These are phyloP conservation scores for Populus hybrid DNA, from an alignment of 441 rosid genomes.

Conservation along the genomic window DNA sequence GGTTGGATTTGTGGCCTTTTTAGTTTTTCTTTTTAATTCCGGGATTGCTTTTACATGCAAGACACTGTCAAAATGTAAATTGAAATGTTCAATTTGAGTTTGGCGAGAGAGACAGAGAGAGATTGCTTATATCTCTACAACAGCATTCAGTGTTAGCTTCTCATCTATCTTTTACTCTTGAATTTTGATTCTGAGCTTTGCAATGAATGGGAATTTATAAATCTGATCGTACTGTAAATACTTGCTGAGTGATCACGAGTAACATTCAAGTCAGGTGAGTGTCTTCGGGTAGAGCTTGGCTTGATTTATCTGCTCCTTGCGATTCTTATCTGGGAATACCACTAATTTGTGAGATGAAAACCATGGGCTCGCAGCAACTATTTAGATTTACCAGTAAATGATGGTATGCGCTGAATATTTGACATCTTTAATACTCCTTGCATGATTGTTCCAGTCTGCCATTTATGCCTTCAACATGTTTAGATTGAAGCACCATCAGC, in stretches of 20 bases:
- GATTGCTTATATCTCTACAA: background rate
- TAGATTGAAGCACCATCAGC: background rate
- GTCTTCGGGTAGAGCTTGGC: background rate
- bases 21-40: slow-evolving; percentile 5
- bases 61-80: slow-evolving; percentile 13
- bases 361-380: background rate
- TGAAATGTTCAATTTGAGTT: slow-evolving; percentile 14
- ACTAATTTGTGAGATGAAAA: background rate
- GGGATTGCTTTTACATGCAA: slow-evolving; percentile 17
- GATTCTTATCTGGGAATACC: background rate
- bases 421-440: background rate
- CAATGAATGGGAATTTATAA: background rate
- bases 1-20: slow-evolving; percentile 13
- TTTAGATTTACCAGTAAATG: background rate
- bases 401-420: background rate
- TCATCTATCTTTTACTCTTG: background rate
- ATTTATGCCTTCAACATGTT: background rate
- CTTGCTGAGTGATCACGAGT: background rate
- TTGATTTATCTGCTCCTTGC: background rate
- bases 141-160: background rate
- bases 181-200: background rate
- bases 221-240: background rate
- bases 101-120: background rate
- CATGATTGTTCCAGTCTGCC: background rate
- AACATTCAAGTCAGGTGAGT: background rate